phyloP scores from a whole-genome alignment of 768 basidiomycete genomes.

The Boletus rubescentipes region DNA sequence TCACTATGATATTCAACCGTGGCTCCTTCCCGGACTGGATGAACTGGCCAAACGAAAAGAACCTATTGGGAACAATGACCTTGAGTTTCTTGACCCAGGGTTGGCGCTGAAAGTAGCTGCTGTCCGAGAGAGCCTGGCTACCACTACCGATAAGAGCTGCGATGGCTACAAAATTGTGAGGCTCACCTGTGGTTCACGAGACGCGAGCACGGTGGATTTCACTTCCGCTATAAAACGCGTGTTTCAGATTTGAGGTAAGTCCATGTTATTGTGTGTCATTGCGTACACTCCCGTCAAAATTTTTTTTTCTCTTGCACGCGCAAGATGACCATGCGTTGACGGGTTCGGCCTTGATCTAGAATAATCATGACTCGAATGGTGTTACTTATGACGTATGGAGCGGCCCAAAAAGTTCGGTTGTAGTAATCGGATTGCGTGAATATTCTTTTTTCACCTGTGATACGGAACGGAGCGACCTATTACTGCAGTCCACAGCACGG shows the following conservation, averaged over 20 bases:
- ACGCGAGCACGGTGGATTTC: constrained; percentile 12
- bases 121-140: constrained; percentile 19
- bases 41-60: constrained; percentile 18
- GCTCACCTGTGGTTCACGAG: neutral
- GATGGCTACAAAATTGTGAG: neutral
- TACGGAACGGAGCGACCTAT: neutral
- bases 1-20: constrained; percentile 31
- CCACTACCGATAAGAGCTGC: accelerated
- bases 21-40: constrained; percentile 33
- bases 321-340: neutral
- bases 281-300: neutral
- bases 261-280: neutral
- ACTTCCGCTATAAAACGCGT: constrained; percentile 8
- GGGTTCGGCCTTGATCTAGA: neutral
- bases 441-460: neutral
- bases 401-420: neutral
- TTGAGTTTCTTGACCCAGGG: constrained; percentile 15
- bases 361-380: neutral
- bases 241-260: constrained; percentile 10
- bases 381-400: constrained; percentile 8
- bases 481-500: neutral
- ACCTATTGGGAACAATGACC: constrained; percentile 17
- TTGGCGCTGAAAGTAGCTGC: constrained; percentile 20
- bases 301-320: neutral
- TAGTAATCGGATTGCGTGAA: constrained; percentile 1